These are phyloP conservation scores for Albizia julibrissin DNA, from an alignment of 306 rosid species.

Conservation along the genomic window DNA sequence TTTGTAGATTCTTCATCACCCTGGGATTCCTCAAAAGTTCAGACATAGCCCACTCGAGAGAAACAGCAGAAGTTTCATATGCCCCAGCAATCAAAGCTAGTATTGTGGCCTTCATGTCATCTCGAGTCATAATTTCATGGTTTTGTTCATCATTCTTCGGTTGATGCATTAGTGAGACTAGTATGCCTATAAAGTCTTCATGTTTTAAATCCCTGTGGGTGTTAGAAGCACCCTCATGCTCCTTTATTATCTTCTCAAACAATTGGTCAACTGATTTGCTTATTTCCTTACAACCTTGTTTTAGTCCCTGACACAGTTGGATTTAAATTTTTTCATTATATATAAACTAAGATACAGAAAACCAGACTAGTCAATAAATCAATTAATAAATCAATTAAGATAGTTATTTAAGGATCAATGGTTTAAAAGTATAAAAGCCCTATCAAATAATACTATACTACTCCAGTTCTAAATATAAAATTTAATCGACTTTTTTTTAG, in stretches of 20 bases:
- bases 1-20: slow-evolving; percentile 42
- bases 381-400: too few species aligned
- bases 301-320: background rate
- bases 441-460: too few species aligned
- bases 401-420: too few species aligned
- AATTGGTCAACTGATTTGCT: slow-evolving; percentile 21
- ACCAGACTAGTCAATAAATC: too few species aligned
- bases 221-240: slow-evolving; percentile 33
- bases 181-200: slow-evolving; percentile 33
- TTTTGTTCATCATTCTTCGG: slow-evolving; percentile 33
- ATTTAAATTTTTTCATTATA: too few species aligned
- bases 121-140: slow-evolving; percentile 22
- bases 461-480: too few species aligned
- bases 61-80: background rate
- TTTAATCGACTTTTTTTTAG: too few species aligned
- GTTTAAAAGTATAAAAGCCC: too few species aligned
- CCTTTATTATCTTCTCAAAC: slow-evolving; percentile 39
- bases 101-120: slow-evolving; percentile 44
- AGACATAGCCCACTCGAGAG: slow-evolving; percentile 38
- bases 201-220: background rate
- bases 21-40: slow-evolving; percentile 43
- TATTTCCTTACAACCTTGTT: slow-evolving; percentile 4
- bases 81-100: slow-evolving; percentile 39
- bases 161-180: slow-evolving; percentile 35
- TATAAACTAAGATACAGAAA: too few species aligned